These are phyloP conservation scores for Colletotrichum magnum DNA, from an alignment of 2,329 filamentous ascomycete genomes.

Conservation along the genomic window DNA sequence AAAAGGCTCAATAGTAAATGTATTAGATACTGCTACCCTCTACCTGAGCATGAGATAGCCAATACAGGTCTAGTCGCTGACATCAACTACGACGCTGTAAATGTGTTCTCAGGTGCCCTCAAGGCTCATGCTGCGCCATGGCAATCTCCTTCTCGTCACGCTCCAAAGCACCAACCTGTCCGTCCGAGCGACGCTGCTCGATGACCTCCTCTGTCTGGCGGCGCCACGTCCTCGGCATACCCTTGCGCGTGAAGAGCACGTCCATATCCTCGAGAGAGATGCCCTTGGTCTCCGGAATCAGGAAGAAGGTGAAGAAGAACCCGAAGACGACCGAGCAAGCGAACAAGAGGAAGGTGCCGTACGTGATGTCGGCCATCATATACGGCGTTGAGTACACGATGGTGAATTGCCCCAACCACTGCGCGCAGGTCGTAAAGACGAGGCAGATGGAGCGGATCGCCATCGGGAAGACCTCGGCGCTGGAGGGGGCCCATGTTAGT, in stretches of 20 bases:
- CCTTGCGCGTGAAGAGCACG: slow-evolving; percentile 42
- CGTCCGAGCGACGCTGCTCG: slow-evolving; percentile 42
- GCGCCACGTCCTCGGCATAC: slow-evolving; percentile 15
- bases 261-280: slow-evolving; percentile 47
- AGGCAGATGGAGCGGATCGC: slow-evolving; percentile 45
- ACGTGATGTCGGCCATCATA: slow-evolving; percentile 48
- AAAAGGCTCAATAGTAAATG: too few species aligned
- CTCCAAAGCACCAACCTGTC: slow-evolving; percentile 10
- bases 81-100: too few species aligned
- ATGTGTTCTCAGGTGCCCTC: neutral
- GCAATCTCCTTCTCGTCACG: slow-evolving; percentile 16
- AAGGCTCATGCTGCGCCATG: slow-evolving; percentile 7
- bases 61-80: too few species aligned
- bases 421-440: slow-evolving; percentile 44
- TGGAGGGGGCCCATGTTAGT: slow-evolving; percentile 44
- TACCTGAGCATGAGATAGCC: too few species aligned
- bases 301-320: slow-evolving; percentile 48
- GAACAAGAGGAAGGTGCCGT: slow-evolving; percentile 62
- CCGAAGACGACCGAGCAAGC: slow-evolving; percentile 55
- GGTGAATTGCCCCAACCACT: slow-evolving; percentile 48
- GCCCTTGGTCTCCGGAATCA: slow-evolving; percentile 46
- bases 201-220: slow-evolving; percentile 37
- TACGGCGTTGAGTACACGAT: slow-evolving; percentile 46
- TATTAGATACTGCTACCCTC: too few species aligned
- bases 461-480: slow-evolving; percentile 41